Conservation (phyloP, 2,329 filamentous ascomycete species). For the Neodidymelliopsis sp. region DNA sequence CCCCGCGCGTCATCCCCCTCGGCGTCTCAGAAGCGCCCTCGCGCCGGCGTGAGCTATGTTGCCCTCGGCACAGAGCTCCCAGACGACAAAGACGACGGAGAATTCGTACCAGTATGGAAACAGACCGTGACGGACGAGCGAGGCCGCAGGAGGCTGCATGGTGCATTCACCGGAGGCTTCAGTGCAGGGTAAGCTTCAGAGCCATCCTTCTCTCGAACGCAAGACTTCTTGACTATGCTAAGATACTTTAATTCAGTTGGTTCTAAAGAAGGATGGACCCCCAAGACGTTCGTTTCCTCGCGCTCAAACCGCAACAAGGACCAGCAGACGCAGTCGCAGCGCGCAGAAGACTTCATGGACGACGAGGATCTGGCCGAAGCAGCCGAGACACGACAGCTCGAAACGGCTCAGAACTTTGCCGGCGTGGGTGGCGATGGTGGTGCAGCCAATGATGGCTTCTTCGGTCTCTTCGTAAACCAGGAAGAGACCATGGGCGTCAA, state of each 20-base stretch:
- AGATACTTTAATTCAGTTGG: slow-evolving; percentile 98
- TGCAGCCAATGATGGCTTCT: slow-evolving; percentile 61
- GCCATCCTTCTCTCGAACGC: slow-evolving; percentile 24
- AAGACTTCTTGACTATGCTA: slow-evolving; percentile 49
- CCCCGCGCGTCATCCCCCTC: slow-evolving; percentile 39
- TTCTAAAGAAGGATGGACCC: slow-evolving; percentile 97
- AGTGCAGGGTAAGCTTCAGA: slow-evolving; percentile 80
- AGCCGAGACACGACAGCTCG: slow-evolving; percentile 76
- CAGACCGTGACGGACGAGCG: slow-evolving; percentile 95
- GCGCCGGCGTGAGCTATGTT: slow-evolving; percentile 56
- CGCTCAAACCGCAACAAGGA: slow-evolving; percentile 79
- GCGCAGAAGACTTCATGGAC: slow-evolving; percentile 95
- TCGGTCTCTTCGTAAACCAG: slow-evolving; percentile 74
- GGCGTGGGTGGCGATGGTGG: slow-evolving; percentile 74
- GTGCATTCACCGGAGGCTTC: slow-evolving; percentile 95
- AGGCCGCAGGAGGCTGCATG: slow-evolving; percentile 88
- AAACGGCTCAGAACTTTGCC: slow-evolving; percentile 76
- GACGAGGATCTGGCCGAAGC: slow-evolving; percentile 92
- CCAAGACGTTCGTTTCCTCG: slow-evolving; percentile 90
- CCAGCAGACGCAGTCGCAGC: slow-evolving; percentile 64
- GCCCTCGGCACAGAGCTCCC: slow-evolving; percentile 78
- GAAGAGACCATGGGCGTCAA: slow-evolving; percentile 89
- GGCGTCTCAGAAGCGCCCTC: slow-evolving; percentile 74
- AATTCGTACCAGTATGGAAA: slow-evolving; percentile 95
- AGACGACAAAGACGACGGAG: slow-evolving; percentile 84